These are phyloP conservation scores for Neofusicoccum cordaticola DNA, from an alignment of 2,329 filamentous ascomycete genomes.

Conservation along the genomic window DNA sequence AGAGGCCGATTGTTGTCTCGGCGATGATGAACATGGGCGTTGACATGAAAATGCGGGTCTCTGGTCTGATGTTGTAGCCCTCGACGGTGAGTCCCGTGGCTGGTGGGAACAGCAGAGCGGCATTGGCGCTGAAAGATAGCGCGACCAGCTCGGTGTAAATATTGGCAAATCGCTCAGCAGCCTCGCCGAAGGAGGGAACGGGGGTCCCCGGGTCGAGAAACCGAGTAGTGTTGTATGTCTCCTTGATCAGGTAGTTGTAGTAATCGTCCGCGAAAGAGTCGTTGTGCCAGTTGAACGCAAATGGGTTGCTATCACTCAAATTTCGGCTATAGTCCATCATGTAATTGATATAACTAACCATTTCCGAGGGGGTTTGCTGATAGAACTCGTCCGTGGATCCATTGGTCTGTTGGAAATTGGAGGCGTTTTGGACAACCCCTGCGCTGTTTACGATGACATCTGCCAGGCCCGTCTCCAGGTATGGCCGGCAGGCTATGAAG, in stretches of 20 bases:
- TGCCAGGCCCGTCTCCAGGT: slow-evolving; percentile 31
- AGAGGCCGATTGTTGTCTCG: slow-evolving; percentile 43
- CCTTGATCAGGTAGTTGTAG: slow-evolving; percentile 47
- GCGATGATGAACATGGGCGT: slow-evolving; percentile 46
- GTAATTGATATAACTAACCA: background rate
- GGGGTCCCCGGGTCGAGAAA: slow-evolving; percentile 37
- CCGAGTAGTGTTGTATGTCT: slow-evolving; percentile 26
- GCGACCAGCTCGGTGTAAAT: slow-evolving; percentile 43
- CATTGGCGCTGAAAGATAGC: slow-evolving; percentile 44
- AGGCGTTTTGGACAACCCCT: background rate
- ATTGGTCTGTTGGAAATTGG: background rate
- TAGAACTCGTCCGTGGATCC: background rate
- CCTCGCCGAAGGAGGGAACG: slow-evolving; percentile 31
- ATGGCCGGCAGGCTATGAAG: slow-evolving; percentile 38
- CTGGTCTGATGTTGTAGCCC: slow-evolving; percentile 20
- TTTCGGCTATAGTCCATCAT: background rate
- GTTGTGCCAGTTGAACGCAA: slow-evolving; percentile 40
- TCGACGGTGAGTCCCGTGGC: background rate
- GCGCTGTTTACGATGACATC: slow-evolving; percentile 24
- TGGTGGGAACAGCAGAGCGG: slow-evolving; percentile 36
- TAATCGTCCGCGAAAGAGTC: slow-evolving; percentile 45
- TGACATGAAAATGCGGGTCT: slow-evolving; percentile 52
- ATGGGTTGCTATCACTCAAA: too few relatives aligned
- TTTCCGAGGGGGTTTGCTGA: background rate
- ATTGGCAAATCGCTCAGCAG: slow-evolving; percentile 24